These are phyloP conservation scores for Phylloporus sp. DNA, from an alignment of 768 basidiomycete species.

Conservation along the genomic window DNA sequence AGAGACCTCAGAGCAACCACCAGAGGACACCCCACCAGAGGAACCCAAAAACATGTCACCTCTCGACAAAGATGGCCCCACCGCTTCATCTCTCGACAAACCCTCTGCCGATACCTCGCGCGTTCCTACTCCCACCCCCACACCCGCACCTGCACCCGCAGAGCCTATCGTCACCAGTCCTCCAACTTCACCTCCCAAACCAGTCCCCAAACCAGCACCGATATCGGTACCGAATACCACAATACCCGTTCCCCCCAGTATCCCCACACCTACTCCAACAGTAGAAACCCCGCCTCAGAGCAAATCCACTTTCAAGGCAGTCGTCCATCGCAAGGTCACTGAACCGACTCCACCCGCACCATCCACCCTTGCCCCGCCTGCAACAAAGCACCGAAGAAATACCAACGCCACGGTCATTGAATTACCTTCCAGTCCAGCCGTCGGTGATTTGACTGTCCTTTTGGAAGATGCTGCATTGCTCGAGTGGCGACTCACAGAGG, in stretches of 20 bases:
- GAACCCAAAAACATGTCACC: constrained; percentile 7
- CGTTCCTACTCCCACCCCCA: neutral
- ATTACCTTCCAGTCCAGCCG: constrained; percentile 44
- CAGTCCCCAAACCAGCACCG: constrained; percentile 1
- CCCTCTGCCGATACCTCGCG: neutral
- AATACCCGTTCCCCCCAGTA: constrained; percentile 1
- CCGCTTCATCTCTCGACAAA: constrained; percentile 5
- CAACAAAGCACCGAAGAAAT: constrained; percentile 30
- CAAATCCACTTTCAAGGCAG: constrained; percentile 45
- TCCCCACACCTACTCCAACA: constrained; percentile 7
- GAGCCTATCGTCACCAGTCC: neutral
- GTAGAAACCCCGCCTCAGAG: constrained; percentile 3
- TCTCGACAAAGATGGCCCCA: constrained; percentile 3
- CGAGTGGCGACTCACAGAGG: constrained; percentile 50
- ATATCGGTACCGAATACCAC: constrained; percentile 4
- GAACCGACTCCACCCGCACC: constrained; percentile 29
- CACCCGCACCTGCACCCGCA: neutral
- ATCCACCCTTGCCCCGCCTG: constrained; percentile 13
- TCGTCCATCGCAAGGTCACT: constrained; percentile 54
- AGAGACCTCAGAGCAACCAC: neutral
- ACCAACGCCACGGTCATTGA: constrained; percentile 24
- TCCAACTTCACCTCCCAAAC: neutral
- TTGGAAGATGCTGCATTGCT: constrained; percentile 57
- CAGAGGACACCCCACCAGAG: neutral
- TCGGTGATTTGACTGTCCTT: constrained; percentile 50